Evolutionary conservation across 257 asterid genomes (phyloP).

Genomic region (Primulina tabacum): DNA sequence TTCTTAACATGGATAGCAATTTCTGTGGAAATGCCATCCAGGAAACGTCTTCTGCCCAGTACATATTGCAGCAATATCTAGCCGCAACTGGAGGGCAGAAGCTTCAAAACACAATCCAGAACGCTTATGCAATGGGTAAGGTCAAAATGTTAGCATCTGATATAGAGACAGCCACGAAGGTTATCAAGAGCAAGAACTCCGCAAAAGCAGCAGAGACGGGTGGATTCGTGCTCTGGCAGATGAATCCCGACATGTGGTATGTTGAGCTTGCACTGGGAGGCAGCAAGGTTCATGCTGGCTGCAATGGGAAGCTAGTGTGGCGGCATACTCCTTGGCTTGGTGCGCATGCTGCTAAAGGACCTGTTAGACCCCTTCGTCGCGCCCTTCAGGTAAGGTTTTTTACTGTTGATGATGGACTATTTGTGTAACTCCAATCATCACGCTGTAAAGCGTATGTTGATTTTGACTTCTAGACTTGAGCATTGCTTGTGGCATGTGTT

Average conservation of each 20-base stretch:
- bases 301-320: slow-evolving; percentile 84
- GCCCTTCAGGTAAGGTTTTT: slow-evolving; percentile 57
- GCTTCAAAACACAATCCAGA: slow-evolving; percentile 58
- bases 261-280: slow-evolving; percentile 78
- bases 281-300: slow-evolving; percentile 79
- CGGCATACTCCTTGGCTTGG: slow-evolving; percentile 90
- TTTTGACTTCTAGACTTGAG: neutral
- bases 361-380: slow-evolving; percentile 75
- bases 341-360: slow-evolving; percentile 87
- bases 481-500: neutral
- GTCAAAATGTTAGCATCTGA: slow-evolving; percentile 72
- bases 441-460: neutral
- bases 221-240: slow-evolving; percentile 80
- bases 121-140: slow-evolving; percentile 82
- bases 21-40: slow-evolving; percentile 23
- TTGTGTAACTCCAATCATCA: neutral
- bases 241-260: slow-evolving; percentile 86
- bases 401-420: neutral
- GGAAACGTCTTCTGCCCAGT: slow-evolving; percentile 84
- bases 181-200: slow-evolving; percentile 53
- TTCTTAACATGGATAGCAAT: slow-evolving; percentile 5
- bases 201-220: slow-evolving; percentile 58
- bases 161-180: slow-evolving; percentile 76
- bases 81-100: slow-evolving; percentile 83
- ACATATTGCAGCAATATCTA: slow-evolving; percentile 72